Conservation (phyloP, 306 rosid genomes). For the Quillaja saponaria region DNA sequence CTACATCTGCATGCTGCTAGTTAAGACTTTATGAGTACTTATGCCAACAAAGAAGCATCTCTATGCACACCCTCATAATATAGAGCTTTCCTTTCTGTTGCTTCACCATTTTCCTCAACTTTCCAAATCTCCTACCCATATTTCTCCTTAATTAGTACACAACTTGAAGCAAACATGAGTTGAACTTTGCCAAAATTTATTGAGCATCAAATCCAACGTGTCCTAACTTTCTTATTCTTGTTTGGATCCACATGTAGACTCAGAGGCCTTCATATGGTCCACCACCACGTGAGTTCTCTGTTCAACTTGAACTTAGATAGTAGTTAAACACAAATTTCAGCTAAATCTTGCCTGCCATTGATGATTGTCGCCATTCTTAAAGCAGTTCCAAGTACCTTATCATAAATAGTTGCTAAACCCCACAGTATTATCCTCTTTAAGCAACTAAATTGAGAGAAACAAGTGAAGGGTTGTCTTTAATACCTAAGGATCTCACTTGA, state of each 20-base stretch:
- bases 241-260: conserved; percentile 24
- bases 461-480: conserved; percentile 13
- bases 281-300: conserved; percentile 44
- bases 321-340: conserved; percentile 38
- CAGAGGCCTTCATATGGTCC: conserved; percentile 43
- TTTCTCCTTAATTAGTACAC: not conserved
- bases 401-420: conserved; percentile 41
- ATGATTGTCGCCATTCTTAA: conserved; percentile 41
- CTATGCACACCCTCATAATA: conserved; percentile 50
- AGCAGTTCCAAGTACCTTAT: conserved; percentile 47
- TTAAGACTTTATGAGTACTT: conserved; percentile 36
- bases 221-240: not conserved
- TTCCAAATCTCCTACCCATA: conserved; percentile 40
- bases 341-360: conserved; percentile 56
- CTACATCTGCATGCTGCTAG: no score
- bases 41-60: conserved; percentile 55
- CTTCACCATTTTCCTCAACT: conserved; percentile 47
- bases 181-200: not conserved
- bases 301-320: conserved; percentile 38
- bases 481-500: conserved; percentile 48
- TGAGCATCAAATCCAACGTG: not conserved
- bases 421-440: conserved; percentile 37
- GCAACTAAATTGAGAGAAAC: conserved; percentile 11
- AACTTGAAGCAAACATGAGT: not conserved
- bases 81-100: conserved; percentile 54